These are phyloP conservation scores for Metschnikowia santaceciliae DNA, from an alignment of 805 yeast species.

Conservation along the genomic window DNA sequence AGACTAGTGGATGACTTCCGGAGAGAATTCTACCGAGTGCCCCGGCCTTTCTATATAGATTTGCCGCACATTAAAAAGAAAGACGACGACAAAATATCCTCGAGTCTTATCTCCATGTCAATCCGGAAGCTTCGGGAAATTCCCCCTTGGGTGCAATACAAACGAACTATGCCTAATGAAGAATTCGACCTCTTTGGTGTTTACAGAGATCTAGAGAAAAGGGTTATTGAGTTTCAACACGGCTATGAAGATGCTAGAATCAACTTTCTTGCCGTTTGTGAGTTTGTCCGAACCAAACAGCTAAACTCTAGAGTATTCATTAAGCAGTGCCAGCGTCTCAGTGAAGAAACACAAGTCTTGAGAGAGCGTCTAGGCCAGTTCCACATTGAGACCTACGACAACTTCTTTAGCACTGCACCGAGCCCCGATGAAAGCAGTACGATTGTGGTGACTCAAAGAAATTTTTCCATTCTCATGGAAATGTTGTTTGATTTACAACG, in stretches of 20 bases:
- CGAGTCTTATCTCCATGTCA: background rate
- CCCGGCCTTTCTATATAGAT: background rate
- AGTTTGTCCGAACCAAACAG: conserved; percentile 6
- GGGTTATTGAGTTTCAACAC: conserved; percentile 4
- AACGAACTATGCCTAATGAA: background rate
- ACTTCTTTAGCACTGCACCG: background rate
- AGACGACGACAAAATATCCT: background rate
- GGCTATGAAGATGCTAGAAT: conserved; percentile 1
- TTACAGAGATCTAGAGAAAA: conserved; percentile 2
- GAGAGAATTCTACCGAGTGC: background rate
- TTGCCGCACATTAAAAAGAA: background rate
- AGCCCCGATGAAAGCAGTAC: background rate
- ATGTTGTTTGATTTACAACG: background rate
- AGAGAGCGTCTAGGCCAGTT: background rate
- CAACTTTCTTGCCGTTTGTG: background rate
- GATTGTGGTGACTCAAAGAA: background rate
- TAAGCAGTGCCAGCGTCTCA: conserved; percentile 2
- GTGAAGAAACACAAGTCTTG: conserved; percentile 1
- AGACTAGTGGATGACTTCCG: background rate
- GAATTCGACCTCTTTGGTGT: background rate
- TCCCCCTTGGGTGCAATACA: background rate
- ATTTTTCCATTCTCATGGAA: background rate
- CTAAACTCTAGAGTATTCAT: conserved; percentile 5
- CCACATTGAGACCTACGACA: background rate
- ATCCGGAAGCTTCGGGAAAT: background rate